Conservation (phyloP, 495 filamentous ascomycete species). For the Aspergillus indologenus region DNA sequence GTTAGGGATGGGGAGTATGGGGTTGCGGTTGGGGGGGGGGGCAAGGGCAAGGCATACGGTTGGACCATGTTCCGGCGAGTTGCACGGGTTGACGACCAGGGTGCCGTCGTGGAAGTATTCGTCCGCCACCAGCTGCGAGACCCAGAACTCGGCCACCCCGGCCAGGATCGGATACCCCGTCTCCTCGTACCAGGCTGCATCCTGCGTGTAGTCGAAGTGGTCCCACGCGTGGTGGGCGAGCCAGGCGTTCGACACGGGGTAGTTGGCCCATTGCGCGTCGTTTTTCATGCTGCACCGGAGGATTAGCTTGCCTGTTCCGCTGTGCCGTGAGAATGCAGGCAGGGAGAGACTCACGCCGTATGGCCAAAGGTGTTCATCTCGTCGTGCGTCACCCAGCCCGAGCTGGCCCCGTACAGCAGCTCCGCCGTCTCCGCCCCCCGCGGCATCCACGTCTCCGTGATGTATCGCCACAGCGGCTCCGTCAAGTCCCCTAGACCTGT, state of each 20-base stretch:
- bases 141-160: slow-evolving; percentile 46
- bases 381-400: slow-evolving; percentile 47
- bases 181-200: slow-evolving; percentile 36
- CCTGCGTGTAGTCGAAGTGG: slow-evolving; percentile 44
- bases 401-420: slow-evolving; percentile 39
- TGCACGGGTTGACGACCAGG: slow-evolving; percentile 50
- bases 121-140: slow-evolving; percentile 43
- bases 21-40: neutral
- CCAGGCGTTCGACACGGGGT: slow-evolving; percentile 44
- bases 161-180: slow-evolving; percentile 49
- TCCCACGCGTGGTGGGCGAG: slow-evolving; percentile 52
- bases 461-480: slow-evolving; percentile 42
- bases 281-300: slow-evolving; percentile 32
- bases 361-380: slow-evolving; percentile 52
- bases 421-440: slow-evolving; percentile 47
- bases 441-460: slow-evolving; percentile 51
- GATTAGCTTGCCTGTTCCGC: neutral
- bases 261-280: slow-evolving; percentile 39
- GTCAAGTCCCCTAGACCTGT: slow-evolving; percentile 34
- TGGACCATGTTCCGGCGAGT: slow-evolving; percentile 50
- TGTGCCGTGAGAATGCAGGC: neutral
- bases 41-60: slow-evolving; percentile 16
- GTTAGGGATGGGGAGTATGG: neutral
- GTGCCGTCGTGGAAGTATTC: slow-evolving; percentile 47
- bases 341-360: slow-evolving; percentile 28